These are phyloP conservation scores for Blumeriella jaapii DNA, from an alignment of 2,329 filamentous ascomycete genomes.

Conservation along the genomic window DNA sequence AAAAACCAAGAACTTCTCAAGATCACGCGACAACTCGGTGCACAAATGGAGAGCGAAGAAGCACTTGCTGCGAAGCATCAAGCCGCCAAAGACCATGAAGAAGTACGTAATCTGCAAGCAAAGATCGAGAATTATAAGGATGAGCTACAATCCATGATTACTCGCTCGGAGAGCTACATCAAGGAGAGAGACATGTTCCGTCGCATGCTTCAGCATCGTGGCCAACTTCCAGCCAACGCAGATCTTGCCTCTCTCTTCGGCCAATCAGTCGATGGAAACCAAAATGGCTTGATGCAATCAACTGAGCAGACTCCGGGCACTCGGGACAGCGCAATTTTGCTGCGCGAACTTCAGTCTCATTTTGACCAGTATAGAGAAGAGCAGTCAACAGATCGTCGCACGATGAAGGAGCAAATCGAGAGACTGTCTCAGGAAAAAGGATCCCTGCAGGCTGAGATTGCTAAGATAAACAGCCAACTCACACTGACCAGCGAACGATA, in stretches of 20 bases:
- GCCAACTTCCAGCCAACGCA: constrained; percentile 43
- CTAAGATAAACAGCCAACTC: constrained; percentile 69
- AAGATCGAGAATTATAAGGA: constrained; percentile 72
- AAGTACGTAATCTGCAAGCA: constrained; percentile 61
- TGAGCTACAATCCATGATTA: constrained; percentile 69
- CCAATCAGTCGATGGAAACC: constrained; percentile 50
- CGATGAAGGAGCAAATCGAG: constrained; percentile 76
- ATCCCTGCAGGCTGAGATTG: constrained; percentile 69
- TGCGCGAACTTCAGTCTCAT: constrained; percentile 80
- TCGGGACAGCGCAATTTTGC: constrained; percentile 63
- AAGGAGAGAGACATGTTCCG: constrained; percentile 97
- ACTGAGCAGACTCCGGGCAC: constrained; percentile 43
- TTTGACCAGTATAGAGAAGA: constrained; percentile 87
- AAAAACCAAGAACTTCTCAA: constrained; percentile 79
- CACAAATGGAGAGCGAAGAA: constrained; percentile 85
- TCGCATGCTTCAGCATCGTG: constrained; percentile 74
- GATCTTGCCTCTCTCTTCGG: constrained; percentile 62
- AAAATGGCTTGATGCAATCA: constrained; percentile 43
- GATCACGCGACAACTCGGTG: constrained; percentile 72
- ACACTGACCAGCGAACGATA: constrained; percentile 73
- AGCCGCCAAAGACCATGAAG: constrained; percentile 52
- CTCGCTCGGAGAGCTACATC: constrained; percentile 84
- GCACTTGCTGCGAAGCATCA: constrained; percentile 56
- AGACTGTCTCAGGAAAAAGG: constrained; percentile 72
- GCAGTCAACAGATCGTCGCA: constrained; percentile 66